These are phyloP conservation scores for Pyrenula massariospora DNA, from an alignment of 495 filamentous ascomycete species.

Conservation along the genomic window DNA sequence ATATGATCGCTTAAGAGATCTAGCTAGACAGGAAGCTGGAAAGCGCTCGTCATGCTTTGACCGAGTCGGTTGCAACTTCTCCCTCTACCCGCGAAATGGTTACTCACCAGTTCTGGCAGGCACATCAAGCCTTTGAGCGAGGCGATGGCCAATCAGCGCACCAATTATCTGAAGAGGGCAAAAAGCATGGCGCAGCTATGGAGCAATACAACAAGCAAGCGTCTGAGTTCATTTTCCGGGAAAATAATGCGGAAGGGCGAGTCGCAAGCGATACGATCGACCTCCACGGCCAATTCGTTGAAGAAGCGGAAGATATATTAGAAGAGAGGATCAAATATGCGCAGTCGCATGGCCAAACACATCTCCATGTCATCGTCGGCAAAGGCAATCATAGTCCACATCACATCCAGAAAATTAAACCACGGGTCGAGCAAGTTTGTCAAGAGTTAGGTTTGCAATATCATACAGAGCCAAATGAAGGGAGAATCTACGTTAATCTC, in stretches of 20 bases:
- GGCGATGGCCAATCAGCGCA: conserved; percentile 76
- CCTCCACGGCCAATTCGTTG: conserved; percentile 84
- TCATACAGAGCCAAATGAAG: conserved; percentile 74
- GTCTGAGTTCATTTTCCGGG: conserved; percentile 85
- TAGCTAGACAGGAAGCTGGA: conserved; percentile 65
- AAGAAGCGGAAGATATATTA: conserved; percentile 85
- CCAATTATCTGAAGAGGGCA: conserved; percentile 70
- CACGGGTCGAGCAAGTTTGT: conserved; percentile 77
- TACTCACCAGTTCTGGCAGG: conserved; percentile 26
- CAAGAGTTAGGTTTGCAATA: conserved; percentile 71
- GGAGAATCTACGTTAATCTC: conserved; percentile 66
- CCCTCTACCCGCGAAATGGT: background rate
- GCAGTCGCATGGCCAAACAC: conserved; percentile 54
- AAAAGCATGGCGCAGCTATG: conserved; percentile 66
- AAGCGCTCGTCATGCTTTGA: conserved; percentile 69
- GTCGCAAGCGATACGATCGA: conserved; percentile 78
- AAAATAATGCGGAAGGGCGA: conserved; percentile 68
- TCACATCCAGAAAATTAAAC: conserved; percentile 84
- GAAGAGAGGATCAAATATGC: conserved; percentile 71
- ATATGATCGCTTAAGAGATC: conserved; percentile 81
- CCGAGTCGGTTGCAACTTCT: conserved; percentile 31
- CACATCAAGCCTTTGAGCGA: conserved; percentile 65
- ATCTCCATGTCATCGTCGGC: conserved; percentile 84
- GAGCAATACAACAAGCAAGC: conserved; percentile 79
- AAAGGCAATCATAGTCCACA: conserved; percentile 78